Base-by-base conservation (phyloP, 2,329 filamentous ascomycete species). In the Penicillium verrucosum region DNA sequence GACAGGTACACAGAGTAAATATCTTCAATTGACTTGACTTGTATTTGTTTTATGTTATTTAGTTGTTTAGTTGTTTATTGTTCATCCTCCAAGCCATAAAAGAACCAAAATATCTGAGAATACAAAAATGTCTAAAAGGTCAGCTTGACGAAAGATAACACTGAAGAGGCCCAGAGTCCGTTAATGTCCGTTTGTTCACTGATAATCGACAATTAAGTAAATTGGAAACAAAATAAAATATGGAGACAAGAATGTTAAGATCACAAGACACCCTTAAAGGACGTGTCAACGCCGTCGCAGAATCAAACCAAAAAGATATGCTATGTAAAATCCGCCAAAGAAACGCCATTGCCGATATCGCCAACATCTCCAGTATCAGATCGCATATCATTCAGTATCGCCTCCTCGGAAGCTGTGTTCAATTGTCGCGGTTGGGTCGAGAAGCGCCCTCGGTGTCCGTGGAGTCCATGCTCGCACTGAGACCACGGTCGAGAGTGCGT, bases 401-500 rank as follows among this genome's bases (percentile, higher is more conserved):
- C 43, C 29, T 34, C 18, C 10, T 23, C 18, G 18, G 29, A 4
- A 30, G 10, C 38, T 30, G 12, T 57, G 54, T 29, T 67, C 43
- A 59, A 44, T 34, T 8, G 36, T 38, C 42, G 25, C 49, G 52
- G 47, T 37, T 34, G 1, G 64, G 51, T 6, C 60, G 61, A 48
- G 68, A 64, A 42, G 58, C 12, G 27, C 52, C 54, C 18, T 67
- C 64, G n/a, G 61, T 58, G 18, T 61, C 60, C 23, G 61, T 62
- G 27, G 58, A 51, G 23, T 66, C 65, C n/a, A 70, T 58, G 25
- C 60, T 63, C 25, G 62, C 61, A 49, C 63, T 66, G 41, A 71
- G 59, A 50, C 70, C 65, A 29, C 68, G 69, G 49, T 66, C 65
- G 38, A 75, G 65, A 14, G 80, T 86, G 60, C 86, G 82, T 66